Conservation (phyloP, 2,329 filamentous ascomycete genomes). For the Hortaea sp. region DNA sequence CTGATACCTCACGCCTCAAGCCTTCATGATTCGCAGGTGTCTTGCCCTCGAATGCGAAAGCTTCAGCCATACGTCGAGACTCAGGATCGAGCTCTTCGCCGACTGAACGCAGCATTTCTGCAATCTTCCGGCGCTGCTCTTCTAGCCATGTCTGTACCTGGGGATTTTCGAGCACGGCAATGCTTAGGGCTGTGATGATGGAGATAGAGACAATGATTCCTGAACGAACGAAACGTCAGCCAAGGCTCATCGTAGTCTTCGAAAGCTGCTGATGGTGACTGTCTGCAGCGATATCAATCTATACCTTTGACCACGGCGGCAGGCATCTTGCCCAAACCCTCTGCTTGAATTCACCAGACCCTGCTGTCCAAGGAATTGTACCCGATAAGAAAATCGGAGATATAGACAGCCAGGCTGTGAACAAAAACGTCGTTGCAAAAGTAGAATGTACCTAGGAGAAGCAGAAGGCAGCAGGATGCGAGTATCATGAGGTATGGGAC, state of each 20-base stretch:
- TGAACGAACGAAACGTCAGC: constrained; percentile 18
- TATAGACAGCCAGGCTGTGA: no score
- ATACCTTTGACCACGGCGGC: constrained; percentile 14
- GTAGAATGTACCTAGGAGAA: no score
- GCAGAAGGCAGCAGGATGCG: no score
- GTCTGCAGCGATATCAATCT: not conserved
- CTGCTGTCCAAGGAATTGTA: no score
- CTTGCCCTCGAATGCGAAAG: constrained; percentile 27
- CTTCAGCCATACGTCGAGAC: constrained; percentile 26
- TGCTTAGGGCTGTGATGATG: constrained; percentile 51
- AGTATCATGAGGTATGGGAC: no score
- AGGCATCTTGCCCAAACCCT: constrained; percentile 7
- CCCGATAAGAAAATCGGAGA: no score
- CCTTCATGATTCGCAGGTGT: constrained; percentile 21
- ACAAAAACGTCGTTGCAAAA: no score
- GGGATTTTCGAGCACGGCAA: constrained; percentile 55
- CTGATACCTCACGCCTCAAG: constrained; percentile 20
- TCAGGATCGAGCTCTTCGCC: constrained; percentile 49
- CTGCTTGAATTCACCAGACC: no score
- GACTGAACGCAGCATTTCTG: constrained; percentile 47
- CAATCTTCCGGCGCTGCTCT: constrained; percentile 51
- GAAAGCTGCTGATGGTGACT: not conserved
- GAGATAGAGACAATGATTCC: constrained; percentile 54
- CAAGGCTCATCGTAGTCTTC: constrained; percentile 6
- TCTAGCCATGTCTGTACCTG: constrained; percentile 54